These are phyloP conservation scores for Mycena rosella DNA, from an alignment of 768 basidiomycete species.

Conservation along the genomic window DNA sequence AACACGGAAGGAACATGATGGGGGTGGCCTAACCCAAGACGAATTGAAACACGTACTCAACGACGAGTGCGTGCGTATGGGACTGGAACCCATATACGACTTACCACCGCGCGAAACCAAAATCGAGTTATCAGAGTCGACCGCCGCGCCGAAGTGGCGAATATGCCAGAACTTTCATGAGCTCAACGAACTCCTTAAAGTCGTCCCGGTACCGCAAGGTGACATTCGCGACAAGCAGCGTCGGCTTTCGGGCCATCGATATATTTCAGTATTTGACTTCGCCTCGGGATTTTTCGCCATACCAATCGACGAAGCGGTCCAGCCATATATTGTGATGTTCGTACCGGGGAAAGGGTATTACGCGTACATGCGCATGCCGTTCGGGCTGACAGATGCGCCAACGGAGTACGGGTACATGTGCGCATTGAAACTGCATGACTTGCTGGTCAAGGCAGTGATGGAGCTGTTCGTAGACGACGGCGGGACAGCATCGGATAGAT, in stretches of 20 bases:
- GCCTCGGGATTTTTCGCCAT: neutral
- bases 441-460: neutral
- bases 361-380: neutral
- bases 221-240: neutral
- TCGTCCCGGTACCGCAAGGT: neutral
- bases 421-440: neutral
- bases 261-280: neutral
- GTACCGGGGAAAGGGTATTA: neutral
- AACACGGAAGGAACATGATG: slow-evolving; percentile 48
- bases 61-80: slow-evolving; percentile 44
- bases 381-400: neutral
- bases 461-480: neutral
- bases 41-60: slow-evolving; percentile 51
- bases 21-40: slow-evolving; percentile 43
- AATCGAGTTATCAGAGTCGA: neutral
- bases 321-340: neutral
- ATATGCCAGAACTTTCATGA: neutral
- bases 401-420: neutral
- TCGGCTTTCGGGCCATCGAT: neutral
- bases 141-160: neutral
- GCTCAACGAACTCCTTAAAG: neutral
- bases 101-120: slow-evolving; percentile 1
- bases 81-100: slow-evolving; percentile 36
- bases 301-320: neutral
- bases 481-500: neutral